phyloP scores from a whole-genome alignment of 331 rosid genomes.

The Spiraea crenata region DNA sequence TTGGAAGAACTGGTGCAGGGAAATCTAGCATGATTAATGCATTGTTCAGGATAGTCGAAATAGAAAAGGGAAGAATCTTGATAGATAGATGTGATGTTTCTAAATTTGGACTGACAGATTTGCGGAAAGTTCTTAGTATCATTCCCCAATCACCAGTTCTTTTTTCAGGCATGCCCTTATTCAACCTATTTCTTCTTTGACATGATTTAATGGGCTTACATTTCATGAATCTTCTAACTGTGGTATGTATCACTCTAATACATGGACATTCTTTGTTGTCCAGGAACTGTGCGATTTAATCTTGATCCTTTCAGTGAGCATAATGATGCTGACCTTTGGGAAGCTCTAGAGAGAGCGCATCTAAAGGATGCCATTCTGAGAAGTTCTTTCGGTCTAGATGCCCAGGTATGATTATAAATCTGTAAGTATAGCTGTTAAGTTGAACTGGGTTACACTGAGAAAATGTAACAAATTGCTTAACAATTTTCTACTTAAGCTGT shows the following conservation, averaged over 20 bases:
- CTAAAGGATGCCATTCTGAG: conserved; percentile 67
- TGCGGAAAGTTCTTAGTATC: conserved; percentile 73
- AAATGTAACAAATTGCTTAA: background rate
- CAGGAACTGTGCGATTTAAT: conserved; percentile 86
- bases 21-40: conserved; percentile 94
- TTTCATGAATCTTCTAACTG: background rate
- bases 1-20: conserved; percentile 98
- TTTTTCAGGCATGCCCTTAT: conserved; percentile 65
- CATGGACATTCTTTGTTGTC: background rate
- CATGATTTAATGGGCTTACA: background rate
- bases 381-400: conserved; percentile 73
- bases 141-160: conserved; percentile 92
- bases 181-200: background rate
- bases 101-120: conserved; percentile 64
- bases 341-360: conserved; percentile 82
- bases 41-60: conserved; percentile 76
- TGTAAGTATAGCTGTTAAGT: background rate
- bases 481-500: background rate
- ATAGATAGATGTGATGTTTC: conserved; percentile 71
- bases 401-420: conserved; percentile 51
- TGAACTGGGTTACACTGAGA: too few species aligned
- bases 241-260: conserved; percentile 8
- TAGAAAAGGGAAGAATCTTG: conserved; percentile 63
- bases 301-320: conserved; percentile 86
- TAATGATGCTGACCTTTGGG: conserved; percentile 85